Percentiles rank a stretch among this genome's conserved stretches.
phyloP scores from a whole-genome alignment of 1,284 basidiomycete species.

The Ustilago hordei region DNA sequence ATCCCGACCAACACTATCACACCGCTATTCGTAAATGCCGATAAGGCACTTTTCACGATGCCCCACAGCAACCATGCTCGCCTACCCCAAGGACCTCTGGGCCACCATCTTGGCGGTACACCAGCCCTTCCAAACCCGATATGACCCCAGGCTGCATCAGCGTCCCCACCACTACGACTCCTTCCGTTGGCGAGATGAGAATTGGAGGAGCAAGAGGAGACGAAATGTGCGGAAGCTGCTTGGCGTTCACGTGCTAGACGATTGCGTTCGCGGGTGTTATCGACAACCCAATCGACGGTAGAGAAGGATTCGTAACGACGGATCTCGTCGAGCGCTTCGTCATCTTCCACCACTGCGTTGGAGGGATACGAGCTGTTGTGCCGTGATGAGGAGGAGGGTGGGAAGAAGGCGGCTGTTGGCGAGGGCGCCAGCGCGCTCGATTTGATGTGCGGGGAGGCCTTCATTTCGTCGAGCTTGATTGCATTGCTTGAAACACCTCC shows the following conservation, averaged over 20 bases:
- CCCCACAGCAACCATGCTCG: conserved; percentile 55
- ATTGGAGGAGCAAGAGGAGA: conserved; percentile 42
- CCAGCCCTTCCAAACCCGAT: conserved; percentile 38
- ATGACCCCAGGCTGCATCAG: conserved; percentile 42
- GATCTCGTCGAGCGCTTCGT: conserved; percentile 63
- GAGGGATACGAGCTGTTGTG: conserved; percentile 14
- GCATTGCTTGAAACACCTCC: conserved; percentile 18
- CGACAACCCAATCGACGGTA: conserved; percentile 69
- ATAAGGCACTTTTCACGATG: conserved; percentile 47
- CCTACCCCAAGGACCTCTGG: conserved; percentile 34
- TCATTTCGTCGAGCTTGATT: conserved; percentile 28
- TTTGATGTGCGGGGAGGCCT: conserved; percentile 29
- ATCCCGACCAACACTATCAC: conserved; percentile 74
- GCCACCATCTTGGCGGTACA: conserved; percentile 57
- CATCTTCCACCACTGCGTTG: conserved; percentile 44
- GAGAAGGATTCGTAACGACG: conserved; percentile 60
- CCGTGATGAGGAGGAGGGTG: conserved; percentile 26
- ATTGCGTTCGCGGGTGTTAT: conserved; percentile 65
- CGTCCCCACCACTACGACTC: conserved; percentile 20
- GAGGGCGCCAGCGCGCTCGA: conserved; percentile 29
- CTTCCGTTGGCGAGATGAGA: conserved; percentile 52
- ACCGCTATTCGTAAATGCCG: conserved; percentile 62
- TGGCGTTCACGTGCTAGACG: conserved; percentile 56
- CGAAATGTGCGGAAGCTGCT: conserved; percentile 46
- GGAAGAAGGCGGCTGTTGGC: conserved; percentile 28